These are phyloP conservation scores for Suhomyces prunicola DNA, from an alignment of 805 yeast genomes.

Conservation along the genomic window DNA sequence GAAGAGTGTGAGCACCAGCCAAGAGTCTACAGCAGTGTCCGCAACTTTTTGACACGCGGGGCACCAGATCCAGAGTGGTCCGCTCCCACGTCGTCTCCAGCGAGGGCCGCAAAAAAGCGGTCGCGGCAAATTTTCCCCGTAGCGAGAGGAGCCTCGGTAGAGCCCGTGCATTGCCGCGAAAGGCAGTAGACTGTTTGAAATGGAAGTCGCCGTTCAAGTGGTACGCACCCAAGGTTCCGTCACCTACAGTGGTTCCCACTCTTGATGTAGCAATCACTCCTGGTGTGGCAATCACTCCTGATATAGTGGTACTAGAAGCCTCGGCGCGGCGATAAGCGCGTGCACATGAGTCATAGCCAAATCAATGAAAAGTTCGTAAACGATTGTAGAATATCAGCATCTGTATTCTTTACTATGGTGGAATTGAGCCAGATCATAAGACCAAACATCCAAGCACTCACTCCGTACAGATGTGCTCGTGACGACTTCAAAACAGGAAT, in stretches of 20 bases:
- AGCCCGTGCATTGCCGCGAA: neutral
- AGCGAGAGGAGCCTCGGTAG: neutral
- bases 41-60: neutral
- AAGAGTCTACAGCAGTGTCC: neutral
- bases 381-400: neutral
- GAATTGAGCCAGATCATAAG: conserved; percentile 62
- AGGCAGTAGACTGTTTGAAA: neutral
- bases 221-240: no score
- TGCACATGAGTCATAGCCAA: neutral
- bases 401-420: conserved; percentile 32
- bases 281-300: neutral
- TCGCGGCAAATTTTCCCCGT: neutral
- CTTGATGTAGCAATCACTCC: no score
- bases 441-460: conserved; percentile 77
- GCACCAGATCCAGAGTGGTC: neutral
- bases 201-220: neutral
- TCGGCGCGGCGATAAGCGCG: neutral
- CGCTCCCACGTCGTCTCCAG: no score
- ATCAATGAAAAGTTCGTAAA: neutral
- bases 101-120: neutral
- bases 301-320: neutral
- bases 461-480: conserved; percentile 95
- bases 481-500: conserved; percentile 91
- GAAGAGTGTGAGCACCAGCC: neutral
- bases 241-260: no score